Evolutionary conservation across 176 grass and related monocot species (phyloP).

Genomic region (Rhynchospora breviuscula): DNA sequence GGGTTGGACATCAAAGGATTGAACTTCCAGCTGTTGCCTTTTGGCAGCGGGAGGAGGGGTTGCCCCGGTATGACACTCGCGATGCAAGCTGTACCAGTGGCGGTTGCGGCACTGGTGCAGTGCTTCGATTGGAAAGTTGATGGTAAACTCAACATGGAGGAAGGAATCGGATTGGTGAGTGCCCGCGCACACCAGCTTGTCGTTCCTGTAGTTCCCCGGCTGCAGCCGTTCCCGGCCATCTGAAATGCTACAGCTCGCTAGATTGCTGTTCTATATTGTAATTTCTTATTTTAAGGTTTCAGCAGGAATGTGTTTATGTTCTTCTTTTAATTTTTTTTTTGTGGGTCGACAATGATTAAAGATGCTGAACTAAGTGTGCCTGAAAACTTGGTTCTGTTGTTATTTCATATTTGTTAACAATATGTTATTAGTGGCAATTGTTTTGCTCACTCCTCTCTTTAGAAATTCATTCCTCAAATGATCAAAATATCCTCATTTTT

Average conservation of each 20-base stretch:
- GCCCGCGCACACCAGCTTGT: conserved; percentile 36
- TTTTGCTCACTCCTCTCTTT: no score
- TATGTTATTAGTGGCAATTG: no score
- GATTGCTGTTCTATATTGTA: background rate
- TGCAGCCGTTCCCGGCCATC: conserved; percentile 33
- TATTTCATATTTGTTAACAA: background rate
- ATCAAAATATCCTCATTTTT: no score
- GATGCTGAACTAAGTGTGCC: background rate
- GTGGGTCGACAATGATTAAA: background rate
- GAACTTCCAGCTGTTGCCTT: conserved; percentile 57
- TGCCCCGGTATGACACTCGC: conserved; percentile 62
- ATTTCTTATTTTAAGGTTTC: background rate
- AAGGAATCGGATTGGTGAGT: conserved; percentile 35
- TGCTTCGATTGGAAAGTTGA: conserved; percentile 55
- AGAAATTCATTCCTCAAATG: no score
- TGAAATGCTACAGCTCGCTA: background rate
- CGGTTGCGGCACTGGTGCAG: conserved; percentile 53
- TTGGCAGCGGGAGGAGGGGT: conserved; percentile 59
- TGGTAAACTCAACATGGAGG: conserved; percentile 49
- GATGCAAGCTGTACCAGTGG: conserved; percentile 42
- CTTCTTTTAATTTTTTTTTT: background rate
- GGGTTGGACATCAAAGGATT: conserved; percentile 42
- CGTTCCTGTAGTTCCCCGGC: conserved; percentile 26
- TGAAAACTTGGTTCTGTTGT: no score
- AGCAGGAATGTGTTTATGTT: background rate